Conservation (phyloP, 2,329 filamentous ascomycete genomes). For the Pyricularia grisea region DNA sequence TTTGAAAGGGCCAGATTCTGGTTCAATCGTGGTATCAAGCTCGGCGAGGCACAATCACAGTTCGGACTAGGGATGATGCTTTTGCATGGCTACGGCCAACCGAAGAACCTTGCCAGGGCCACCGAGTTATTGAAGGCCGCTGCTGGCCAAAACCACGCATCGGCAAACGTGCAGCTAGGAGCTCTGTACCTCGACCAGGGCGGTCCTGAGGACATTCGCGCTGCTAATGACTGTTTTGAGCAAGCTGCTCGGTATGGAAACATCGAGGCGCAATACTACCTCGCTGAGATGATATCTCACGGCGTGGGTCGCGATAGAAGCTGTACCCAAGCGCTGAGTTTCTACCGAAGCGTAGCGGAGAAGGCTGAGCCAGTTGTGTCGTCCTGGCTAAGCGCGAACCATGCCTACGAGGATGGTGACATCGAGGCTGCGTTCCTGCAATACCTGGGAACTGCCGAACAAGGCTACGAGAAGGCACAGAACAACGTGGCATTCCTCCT, state of each 20-base stretch:
- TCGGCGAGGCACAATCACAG: conserved; percentile 75
- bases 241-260: conserved; percentile 73
- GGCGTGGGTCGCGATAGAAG: conserved; percentile 73
- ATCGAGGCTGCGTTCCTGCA: conserved; percentile 69
- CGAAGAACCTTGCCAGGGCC: conserved; percentile 61
- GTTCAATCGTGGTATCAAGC: conserved; percentile 70
- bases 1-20: conserved; percentile 68
- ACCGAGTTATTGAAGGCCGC: conserved; percentile 68
- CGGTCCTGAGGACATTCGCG: conserved; percentile 54
- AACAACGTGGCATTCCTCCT: conserved; percentile 84
- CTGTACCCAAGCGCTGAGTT: conserved; percentile 66
- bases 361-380: conserved; percentile 65
- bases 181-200: conserved; percentile 82
- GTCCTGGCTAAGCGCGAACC: conserved; percentile 74
- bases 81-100: conserved; percentile 61
- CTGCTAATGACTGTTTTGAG: conserved; percentile 80
- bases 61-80: conserved; percentile 79
- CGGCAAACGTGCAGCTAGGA: conserved; percentile 75
- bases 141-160: conserved; percentile 71
- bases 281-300: conserved; percentile 76
- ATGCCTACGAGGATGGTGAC: conserved; percentile 71
- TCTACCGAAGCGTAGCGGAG: conserved; percentile 75
- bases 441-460: conserved; percentile 82
- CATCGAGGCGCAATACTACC: conserved; percentile 85
- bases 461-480: conserved; percentile 83